Evolutionary conservation across 2,329 filamentous ascomycete species (phyloP).

Genomic region (Colletotrichum truncatum): DNA sequence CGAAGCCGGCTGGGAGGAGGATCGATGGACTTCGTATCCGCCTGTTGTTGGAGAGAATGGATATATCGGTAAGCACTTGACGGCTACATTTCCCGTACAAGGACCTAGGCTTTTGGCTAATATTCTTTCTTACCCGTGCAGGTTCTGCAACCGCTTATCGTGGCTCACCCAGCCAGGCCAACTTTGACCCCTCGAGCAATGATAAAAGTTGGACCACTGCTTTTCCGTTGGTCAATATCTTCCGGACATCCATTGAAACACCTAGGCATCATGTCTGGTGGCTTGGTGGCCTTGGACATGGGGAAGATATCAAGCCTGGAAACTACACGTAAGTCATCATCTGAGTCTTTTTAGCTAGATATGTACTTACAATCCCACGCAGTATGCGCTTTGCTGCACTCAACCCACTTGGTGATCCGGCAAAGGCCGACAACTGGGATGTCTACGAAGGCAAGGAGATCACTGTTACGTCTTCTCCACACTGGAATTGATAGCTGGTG

Average conservation of each 20-base stretch:
- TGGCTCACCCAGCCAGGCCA: neutral
- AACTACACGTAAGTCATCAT: slow-evolving; percentile 40
- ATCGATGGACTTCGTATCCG: slow-evolving; percentile 50
- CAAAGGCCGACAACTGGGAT: slow-evolving; percentile 21
- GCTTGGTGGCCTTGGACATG: slow-evolving; percentile 54
- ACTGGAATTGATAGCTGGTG: neutral
- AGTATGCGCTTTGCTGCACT: slow-evolving; percentile 19
- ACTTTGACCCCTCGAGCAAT: slow-evolving; percentile 40
- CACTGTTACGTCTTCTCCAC: neutral
- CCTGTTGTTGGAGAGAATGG: slow-evolving; percentile 45
- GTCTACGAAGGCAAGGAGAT: slow-evolving; percentile 2
- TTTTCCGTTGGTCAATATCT: slow-evolving; percentile 37
- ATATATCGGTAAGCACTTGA: slow-evolving; percentile 50
- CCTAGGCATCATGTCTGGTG: slow-evolving; percentile 46
- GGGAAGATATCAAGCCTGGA: slow-evolving; percentile 48
- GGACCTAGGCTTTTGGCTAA: too few relatives aligned
- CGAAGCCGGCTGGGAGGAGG: slow-evolving; percentile 46
- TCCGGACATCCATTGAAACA: neutral
- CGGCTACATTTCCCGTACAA: too few relatives aligned
- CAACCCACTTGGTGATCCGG: slow-evolving; percentile 1
- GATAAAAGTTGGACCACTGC: slow-evolving; percentile 17
- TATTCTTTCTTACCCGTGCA: neutral
- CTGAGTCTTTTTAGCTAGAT: neutral
- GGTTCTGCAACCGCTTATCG: neutral
- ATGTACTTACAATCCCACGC: neutral